phyloP scores from a whole-genome alignment of 2,329 filamentous ascomycete genomes.

The Phialophora expanda region DNA sequence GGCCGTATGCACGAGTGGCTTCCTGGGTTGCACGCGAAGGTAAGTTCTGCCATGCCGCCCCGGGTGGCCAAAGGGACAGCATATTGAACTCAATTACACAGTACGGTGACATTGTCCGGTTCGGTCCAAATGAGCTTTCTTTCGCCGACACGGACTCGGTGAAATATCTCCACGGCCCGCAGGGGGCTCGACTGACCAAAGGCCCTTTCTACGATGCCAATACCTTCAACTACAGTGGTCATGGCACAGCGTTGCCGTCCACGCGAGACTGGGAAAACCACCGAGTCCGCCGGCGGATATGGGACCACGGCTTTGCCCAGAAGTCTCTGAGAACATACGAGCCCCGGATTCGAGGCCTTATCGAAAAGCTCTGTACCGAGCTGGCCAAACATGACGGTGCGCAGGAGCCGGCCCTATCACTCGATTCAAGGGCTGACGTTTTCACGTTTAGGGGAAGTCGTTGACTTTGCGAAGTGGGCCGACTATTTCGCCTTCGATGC shows the following conservation, averaged over 20 bases:
- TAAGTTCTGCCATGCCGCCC: not conserved
- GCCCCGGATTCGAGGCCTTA: slow-evolving; percentile 1
- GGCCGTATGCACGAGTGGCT: not conserved
- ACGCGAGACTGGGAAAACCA: slow-evolving; percentile 10
- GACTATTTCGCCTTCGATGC: slow-evolving; percentile 47
- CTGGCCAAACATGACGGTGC: slow-evolving; percentile 1
- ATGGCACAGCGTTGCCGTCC: not conserved
- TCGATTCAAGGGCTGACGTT: not conserved
- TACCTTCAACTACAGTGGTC: not conserved
- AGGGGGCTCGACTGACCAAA: slow-evolving; percentile 2
- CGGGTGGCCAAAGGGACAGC: no score
- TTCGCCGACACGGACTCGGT: slow-evolving; percentile 75
- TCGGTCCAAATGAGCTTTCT: slow-evolving; percentile 54
- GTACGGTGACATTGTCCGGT: slow-evolving; percentile 18
- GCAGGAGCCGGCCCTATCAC: not conserved
- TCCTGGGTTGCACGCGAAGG: slow-evolving; percentile 6
- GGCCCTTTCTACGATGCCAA: slow-evolving; percentile 7
- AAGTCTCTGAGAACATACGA: slow-evolving; percentile 71
- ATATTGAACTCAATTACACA: not conserved
- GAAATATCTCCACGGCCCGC: slow-evolving; percentile 75
- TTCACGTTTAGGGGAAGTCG: slow-evolving; percentile 7
- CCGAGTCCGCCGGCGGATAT: not conserved
- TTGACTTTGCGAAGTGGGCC: slow-evolving; percentile 48
- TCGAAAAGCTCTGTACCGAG: not conserved
- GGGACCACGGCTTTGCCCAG: slow-evolving; percentile 60